Percentiles rank a stretch among this genome's conserved stretches.
Conservation (phyloP, 2,329 filamentous ascomycete genomes). For the Talaromyces funiculosus region DNA sequence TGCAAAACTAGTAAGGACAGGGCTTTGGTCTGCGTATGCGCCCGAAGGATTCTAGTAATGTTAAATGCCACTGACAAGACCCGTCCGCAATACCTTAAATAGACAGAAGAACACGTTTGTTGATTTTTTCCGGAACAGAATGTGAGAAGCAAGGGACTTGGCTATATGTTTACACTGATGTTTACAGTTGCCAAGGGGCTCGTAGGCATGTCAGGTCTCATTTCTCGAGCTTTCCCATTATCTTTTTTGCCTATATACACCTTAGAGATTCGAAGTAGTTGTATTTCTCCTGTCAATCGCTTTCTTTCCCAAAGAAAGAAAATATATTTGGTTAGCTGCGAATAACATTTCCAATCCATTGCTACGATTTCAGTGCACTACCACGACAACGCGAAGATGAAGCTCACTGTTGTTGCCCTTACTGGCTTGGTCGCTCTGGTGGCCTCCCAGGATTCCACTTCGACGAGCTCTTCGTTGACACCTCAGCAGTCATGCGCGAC, state of each 20-base stretch:
- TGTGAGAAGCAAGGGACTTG: constrained; percentile 7
- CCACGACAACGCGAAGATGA: constrained; percentile 26
- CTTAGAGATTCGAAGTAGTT: background rate
- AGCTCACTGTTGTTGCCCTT: constrained; percentile 41
- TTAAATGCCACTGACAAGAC: background rate
- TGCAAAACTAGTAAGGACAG: too few species aligned
- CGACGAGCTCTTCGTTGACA: constrained; percentile 29
- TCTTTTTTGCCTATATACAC: background rate
- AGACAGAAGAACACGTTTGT: background rate
- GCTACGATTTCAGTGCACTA: background rate
- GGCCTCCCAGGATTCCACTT: constrained; percentile 35
- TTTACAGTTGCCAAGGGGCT: constrained; percentile 1
- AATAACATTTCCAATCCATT: background rate
- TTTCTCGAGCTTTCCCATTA: background rate
- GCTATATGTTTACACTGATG: background rate
- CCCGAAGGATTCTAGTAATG: background rate
- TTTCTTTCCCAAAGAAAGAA: background rate
- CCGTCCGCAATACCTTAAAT: background rate
- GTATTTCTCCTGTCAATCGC: background rate
- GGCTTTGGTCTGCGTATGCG: background rate
- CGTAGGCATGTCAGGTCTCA: background rate
- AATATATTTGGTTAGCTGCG: background rate
- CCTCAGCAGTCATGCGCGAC: constrained; percentile 31
- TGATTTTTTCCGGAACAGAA: background rate
- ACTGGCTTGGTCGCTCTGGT: constrained; percentile 42